Percentiles rank a stretch among this genome's conserved stretches.
Evolutionary conservation across 306 rosid species (phyloP).

Genomic region (Morella rubra): DNA sequence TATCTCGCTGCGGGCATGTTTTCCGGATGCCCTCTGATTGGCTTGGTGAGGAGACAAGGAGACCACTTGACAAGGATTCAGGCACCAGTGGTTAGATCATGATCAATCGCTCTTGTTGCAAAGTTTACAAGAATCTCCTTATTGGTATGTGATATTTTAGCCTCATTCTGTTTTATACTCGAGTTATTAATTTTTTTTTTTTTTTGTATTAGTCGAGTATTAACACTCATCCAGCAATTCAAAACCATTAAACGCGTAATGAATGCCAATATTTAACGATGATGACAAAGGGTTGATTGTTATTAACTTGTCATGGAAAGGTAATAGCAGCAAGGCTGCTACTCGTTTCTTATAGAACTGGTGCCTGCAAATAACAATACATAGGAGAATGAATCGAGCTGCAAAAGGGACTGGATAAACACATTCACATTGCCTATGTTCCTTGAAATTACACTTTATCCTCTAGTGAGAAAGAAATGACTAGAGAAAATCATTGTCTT

Average conservation of each 20-base stretch:
- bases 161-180: not conserved
- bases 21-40: not conserved
- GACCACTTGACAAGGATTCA: not conserved
- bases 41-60: not conserved
- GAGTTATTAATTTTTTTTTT: too few species aligned
- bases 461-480: conserved; percentile 8
- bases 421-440: conserved; percentile 29
- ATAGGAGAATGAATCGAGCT: conserved; percentile 37
- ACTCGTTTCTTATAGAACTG: not conserved
- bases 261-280: too few species aligned
- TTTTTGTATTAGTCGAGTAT: too few species aligned
- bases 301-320: not conserved
- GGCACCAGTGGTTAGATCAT: not conserved
- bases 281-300: not conserved
- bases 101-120: not conserved
- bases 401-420: conserved; percentile 34
- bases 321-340: not conserved
- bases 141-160: not conserved
- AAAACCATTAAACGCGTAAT: too few species aligned
- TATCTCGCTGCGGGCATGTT: not conserved
- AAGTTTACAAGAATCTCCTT: not conserved
- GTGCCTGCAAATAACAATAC: conserved; percentile 29
- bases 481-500: conserved; percentile 29
- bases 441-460: not conserved
- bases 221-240: too few species aligned